Conservation (phyloP, 768 basidiomycete genomes). For the Psilocybe cubensis region DNA sequence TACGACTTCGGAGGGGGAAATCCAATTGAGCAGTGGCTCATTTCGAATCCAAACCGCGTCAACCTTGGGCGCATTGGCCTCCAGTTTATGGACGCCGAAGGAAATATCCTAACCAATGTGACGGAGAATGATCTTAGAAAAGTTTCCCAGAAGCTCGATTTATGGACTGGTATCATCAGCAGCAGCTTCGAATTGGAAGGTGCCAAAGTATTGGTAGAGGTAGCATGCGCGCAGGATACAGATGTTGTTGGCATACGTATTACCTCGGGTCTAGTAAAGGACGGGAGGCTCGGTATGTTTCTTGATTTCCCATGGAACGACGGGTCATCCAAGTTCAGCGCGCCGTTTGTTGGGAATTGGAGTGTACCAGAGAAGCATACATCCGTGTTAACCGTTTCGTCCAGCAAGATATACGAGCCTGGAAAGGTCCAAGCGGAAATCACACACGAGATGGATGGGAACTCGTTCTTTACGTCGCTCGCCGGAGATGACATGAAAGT, state of each 20-base stretch:
- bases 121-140: slow-evolving; percentile 40
- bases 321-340: slow-evolving; percentile 56
- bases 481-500: slow-evolving; percentile 43
- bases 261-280: slow-evolving; percentile 41
- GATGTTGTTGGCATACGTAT: slow-evolving; percentile 46
- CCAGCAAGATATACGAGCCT: neutral
- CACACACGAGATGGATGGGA: slow-evolving; percentile 41
- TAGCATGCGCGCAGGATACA: slow-evolving; percentile 39
- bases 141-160: slow-evolving; percentile 46
- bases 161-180: slow-evolving; percentile 58
- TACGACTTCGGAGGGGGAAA: slow-evolving; percentile 36
- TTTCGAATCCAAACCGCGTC: slow-evolving; percentile 58
- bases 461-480: slow-evolving; percentile 47
- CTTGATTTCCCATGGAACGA: slow-evolving; percentile 68
- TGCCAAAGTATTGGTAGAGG: slow-evolving; percentile 38
- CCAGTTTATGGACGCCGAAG: slow-evolving; percentile 30
- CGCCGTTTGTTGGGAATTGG: slow-evolving; percentile 60
- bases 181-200: slow-evolving; percentile 47
- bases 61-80: slow-evolving; percentile 58
- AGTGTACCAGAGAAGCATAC: slow-evolving; percentile 51
- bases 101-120: slow-evolving; percentile 24
- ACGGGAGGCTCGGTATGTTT: slow-evolving; percentile 47
- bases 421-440: slow-evolving; percentile 37
- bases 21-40: slow-evolving; percentile 55
- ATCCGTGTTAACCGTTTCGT: slow-evolving; percentile 33